A percentile compares a stretch with the other conserved stretches of the same genome.
These are phyloP conservation scores for Leptographium procerum DNA, from an alignment of 2,329 filamentous ascomycete genomes.

Conservation along the genomic window DNA sequence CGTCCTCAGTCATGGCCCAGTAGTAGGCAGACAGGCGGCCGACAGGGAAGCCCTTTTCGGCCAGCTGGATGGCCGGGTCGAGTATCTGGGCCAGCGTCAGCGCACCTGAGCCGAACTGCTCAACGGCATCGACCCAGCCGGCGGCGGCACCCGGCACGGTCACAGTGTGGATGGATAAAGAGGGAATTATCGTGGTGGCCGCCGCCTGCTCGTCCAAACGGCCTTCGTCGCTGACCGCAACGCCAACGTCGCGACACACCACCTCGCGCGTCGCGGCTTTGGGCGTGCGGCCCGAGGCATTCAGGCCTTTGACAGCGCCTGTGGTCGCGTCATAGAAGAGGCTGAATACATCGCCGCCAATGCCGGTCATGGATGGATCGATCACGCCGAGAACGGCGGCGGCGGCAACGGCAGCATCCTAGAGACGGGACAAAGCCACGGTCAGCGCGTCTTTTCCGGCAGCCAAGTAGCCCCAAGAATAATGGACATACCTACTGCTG, in stretches of 20 bases:
- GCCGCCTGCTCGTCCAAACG: conserved; percentile 16
- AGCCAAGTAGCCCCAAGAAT: neutral
- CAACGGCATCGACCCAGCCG: conserved; percentile 83
- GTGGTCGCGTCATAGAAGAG: conserved; percentile 75
- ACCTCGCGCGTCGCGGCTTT: conserved; percentile 56
- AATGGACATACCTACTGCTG: conserved; percentile 51
- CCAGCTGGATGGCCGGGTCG: conserved; percentile 69
- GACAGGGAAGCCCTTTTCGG: conserved; percentile 77
- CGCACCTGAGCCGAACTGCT: conserved; percentile 77
- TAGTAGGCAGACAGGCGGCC: conserved; percentile 48
- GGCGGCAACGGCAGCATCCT: conserved; percentile 86
- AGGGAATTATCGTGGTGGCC: conserved; percentile 45
- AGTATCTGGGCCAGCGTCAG: conserved; percentile 64
- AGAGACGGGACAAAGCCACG: neutral
- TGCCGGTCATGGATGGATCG: conserved; percentile 81
- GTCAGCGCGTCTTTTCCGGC: neutral
- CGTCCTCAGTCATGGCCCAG: conserved; percentile 15
- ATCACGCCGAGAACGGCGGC: conserved; percentile 86
- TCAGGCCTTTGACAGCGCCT: conserved; percentile 70
- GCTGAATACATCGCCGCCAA: conserved; percentile 92
- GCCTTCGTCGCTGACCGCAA: conserved; percentile 26
- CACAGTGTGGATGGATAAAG: conserved; percentile 62
- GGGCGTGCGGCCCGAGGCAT: conserved; percentile 79
- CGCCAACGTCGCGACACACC: conserved; percentile 55
- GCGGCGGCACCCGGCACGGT: conserved; percentile 51